Conservation (phyloP, 2,329 filamentous ascomycete genomes). For the Beauveria australis region DNA sequence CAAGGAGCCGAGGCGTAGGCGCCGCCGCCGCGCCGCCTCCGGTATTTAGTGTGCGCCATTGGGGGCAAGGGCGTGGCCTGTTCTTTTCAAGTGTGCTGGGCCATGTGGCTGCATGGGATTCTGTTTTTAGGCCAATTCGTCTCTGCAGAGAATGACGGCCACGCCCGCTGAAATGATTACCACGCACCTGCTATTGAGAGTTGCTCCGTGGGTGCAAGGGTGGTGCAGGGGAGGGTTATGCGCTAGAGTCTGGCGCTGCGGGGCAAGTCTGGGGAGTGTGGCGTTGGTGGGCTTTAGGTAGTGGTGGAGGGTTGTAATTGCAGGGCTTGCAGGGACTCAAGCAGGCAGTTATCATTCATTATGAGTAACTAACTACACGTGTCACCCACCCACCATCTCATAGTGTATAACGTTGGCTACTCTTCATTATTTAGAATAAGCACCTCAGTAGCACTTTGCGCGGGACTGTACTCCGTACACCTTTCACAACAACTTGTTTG, state of each 20-base stretch:
- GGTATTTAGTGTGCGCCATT: conserved; percentile 3
- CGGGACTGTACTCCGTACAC: too few species aligned
- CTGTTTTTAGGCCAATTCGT: background rate
- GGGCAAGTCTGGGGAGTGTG: background rate
- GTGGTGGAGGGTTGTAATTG: background rate
- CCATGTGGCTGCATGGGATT: background rate
- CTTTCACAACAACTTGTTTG: too few species aligned
- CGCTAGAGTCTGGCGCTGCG: background rate
- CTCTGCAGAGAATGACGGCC: background rate
- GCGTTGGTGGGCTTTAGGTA: background rate
- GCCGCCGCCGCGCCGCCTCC: background rate
- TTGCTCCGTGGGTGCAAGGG: too few species aligned
- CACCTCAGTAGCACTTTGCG: background rate
- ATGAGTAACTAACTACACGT: too few species aligned
- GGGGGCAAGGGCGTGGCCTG: background rate
- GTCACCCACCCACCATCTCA: too few species aligned
- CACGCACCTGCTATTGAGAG: too few species aligned
- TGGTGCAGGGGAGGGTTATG: background rate
- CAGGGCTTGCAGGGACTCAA: background rate
- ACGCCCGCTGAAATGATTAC: background rate
- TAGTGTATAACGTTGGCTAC: too few species aligned
- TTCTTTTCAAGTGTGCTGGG: background rate
- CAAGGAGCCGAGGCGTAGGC: conserved; percentile 9
- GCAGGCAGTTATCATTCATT: too few species aligned
- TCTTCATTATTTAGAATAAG: background rate